Base-by-base conservation (phyloP, 2,329 filamentous ascomycete species). In the Monosporascus sp. region DNA sequence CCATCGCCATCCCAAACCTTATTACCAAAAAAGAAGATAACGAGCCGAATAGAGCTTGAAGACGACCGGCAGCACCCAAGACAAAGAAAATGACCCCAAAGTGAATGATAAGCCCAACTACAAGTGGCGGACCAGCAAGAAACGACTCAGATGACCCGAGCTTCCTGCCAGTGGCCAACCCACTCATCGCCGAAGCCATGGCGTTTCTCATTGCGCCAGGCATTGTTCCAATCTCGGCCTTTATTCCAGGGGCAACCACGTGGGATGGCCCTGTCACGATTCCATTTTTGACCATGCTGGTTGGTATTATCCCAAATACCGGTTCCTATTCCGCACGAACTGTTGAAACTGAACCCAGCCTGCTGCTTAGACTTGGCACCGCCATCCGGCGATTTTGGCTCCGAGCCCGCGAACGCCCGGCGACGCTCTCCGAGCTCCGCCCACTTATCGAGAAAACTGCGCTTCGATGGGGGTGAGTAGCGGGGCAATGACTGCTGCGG, bases 121-220 rank as follows among this genome's bases (percentile, higher is more conserved):
- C 81, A 83, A 84, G 80, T 83, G 82, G 70, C 76, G 68, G 69
- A 70, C 58, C 54, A 58, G 63, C 60, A 52, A 66, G 58, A 59
- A 57, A 47, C 57, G 55, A 58, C 57, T 58, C 62, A 75, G 59
- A 46, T 46, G 15, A 46, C 43, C 17, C 72, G 69, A 66, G 71
- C 71, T 62, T 85, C 84, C 71, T 89, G 85, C 84, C 89, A 95
- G 75, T 89, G 90, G 78, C 91, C 91, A 84, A 96, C 90, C 87
- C 93, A 96, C 83, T 96, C 91, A 67, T 93, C 88, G 67, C 85
- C 86, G 70, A 89, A 81, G 74, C 88, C 86, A 66, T 78, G 72
- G 62, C 80, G 80, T 66, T 74, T 76, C 58, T 87, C 84, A 65
- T 81, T 77, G 66, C 81, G 80, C 80, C 81, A 83, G 59, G 43